phyloP scores from a whole-genome alignment of 108 stramenopile genomes.

The Chaetoceros muelleri region DNA sequence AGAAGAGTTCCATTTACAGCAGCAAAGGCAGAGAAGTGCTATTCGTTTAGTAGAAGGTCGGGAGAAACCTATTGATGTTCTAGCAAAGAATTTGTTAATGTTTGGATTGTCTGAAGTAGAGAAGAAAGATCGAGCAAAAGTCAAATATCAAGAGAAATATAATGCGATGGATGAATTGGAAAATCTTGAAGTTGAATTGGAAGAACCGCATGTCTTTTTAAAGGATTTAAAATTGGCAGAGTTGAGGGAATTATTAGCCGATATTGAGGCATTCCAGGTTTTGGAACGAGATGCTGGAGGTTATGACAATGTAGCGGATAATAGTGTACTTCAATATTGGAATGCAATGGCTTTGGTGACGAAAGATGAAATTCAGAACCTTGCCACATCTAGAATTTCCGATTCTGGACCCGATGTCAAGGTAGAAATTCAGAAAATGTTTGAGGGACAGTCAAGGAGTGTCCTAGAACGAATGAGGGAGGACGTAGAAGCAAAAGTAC shows the following conservation, averaged over 20 bases:
- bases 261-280: constrained; percentile 68
- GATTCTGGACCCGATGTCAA: constrained; percentile 32
- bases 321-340: constrained; percentile 68
- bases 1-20: constrained; percentile 94
- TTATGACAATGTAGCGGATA: constrained; percentile 14
- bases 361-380: constrained; percentile 54
- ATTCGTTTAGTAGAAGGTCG: constrained; percentile 93
- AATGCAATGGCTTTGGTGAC: constrained; percentile 57
- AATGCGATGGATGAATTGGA: constrained; percentile 74
- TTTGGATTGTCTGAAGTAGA: constrained; percentile 78
- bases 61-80: constrained; percentile 88
- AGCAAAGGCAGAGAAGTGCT: constrained; percentile 77
- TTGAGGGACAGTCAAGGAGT: constrained; percentile 56
- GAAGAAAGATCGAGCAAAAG: constrained; percentile 49
- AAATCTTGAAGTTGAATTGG: constrained; percentile 68
- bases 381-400: constrained; percentile 56
- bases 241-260: constrained; percentile 68
- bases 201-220: constrained; percentile 59
- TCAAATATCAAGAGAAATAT: constrained; percentile 84
- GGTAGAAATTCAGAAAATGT: constrained; percentile 64
- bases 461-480: constrained; percentile 75
- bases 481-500: constrained; percentile 66
- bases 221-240: constrained; percentile 76
- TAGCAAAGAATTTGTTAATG: constrained; percentile 94
- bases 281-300: constrained; percentile 57